Base-by-base conservation (phyloP, 1,284 basidiomycete species). In the Tranzscheliella williamsii region DNA sequence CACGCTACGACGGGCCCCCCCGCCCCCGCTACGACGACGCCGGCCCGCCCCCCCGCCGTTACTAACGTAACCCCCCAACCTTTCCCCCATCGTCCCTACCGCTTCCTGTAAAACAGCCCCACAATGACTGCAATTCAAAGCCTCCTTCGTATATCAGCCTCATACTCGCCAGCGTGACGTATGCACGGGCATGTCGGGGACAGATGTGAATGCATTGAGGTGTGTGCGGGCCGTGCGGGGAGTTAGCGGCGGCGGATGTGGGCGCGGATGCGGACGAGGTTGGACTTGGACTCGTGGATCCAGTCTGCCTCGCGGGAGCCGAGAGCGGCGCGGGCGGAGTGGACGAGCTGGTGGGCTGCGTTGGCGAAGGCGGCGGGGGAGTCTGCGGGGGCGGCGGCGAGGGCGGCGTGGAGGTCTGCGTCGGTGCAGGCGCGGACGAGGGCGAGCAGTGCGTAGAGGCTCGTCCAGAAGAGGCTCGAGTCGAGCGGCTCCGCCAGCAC, bases 1-100 rank as follows among this genome's bases (percentile, higher is more conserved):
- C 20, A 9, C 13, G 37, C 9, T 42, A 44, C 12, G 54, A 63
- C 18, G 54, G 24, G 21, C 53, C 60, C 17, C 49, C 60, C 17
- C 48, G 60, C 29, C 58, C 58, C 7, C 43, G 58, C 5, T 62
- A 62, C 38, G 58, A 62, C 41, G 58, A 55, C 15, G 58, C 48
- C 18, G 58, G 58, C 17, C 52, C 58, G n/a, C 58, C 58, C 12
- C 52, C 48, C 5, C 58, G 52, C 38, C 58, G 58, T 12, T 61
- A 61, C 42, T 61, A 38, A 23, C 9, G 27, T 29, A n/a, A n/a
- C n/a, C n/a, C n/a, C n/a, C n/a, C n/a, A n/a, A n/a, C n/a, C n/a
- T n/a, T n/a, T n/a, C n/a, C n/a, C n/a, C n/a, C n/a, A n/a, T n/a
- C n/a, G n/a, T n/a, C n/a, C n/a, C n/a, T n/a, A n/a, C n/a, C n/a